Conservation (phyloP, 1,284 basidiomycete genomes). For the Puccinia brachypodii region DNA sequence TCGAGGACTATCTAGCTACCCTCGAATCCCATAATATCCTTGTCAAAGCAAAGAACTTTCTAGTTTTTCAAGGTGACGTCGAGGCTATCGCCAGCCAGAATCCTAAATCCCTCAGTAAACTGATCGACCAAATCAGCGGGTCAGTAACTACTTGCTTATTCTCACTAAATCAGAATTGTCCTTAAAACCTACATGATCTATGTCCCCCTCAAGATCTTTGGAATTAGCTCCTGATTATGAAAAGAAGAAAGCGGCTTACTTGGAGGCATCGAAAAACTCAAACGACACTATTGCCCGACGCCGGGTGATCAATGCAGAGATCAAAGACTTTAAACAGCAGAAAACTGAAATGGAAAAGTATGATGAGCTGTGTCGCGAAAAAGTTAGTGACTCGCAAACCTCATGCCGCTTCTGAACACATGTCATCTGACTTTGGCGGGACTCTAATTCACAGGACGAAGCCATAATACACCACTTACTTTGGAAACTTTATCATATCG, state of each 20-base stretch:
- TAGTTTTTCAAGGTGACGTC: conserved; percentile 99
- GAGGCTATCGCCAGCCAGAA: conserved; percentile 96
- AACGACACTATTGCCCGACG: conserved; percentile 92
- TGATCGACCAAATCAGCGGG: conserved; percentile 95
- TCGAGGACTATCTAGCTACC: conserved; percentile 78
- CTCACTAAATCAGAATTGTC: not conserved
- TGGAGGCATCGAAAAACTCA: conserved; percentile 86
- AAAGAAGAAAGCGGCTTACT: conserved; percentile 78
- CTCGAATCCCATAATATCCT: conserved; percentile 89
- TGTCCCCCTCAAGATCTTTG: conserved; percentile 58
- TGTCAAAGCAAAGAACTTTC: conserved; percentile 98
- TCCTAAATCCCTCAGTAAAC: conserved; percentile 78
- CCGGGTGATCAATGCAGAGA: conserved; percentile 87
- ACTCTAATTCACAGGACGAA: conserved; percentile 65
- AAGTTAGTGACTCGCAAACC: conserved; percentile 60
- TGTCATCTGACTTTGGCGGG: not conserved
- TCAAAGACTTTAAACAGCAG: conserved; percentile 96
- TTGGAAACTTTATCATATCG: conserved; percentile 88
- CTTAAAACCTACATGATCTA: not conserved
- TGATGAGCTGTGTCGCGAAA: conserved; percentile 71
- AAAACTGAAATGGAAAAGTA: conserved; percentile 89
- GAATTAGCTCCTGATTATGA: conserved; percentile 89
- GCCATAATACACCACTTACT: conserved; percentile 77
- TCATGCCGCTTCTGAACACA: not conserved
- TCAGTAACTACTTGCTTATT: conserved; percentile 50